These are phyloP conservation scores for Dactylorhiza incarnata DNA, from an alignment of 106 monocot genomes.

Conservation along the genomic window DNA sequence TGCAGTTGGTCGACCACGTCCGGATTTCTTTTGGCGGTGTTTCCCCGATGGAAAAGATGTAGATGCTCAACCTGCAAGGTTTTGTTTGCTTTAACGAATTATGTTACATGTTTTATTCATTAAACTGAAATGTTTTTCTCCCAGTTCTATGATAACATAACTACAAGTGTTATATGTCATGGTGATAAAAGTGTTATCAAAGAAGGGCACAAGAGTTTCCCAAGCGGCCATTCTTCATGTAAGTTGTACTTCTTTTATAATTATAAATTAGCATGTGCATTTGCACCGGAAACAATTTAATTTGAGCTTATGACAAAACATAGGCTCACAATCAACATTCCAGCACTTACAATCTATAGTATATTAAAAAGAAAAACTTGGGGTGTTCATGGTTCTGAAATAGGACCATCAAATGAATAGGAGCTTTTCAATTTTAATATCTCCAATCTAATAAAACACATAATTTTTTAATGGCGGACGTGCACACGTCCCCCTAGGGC, in stretches of 20 bases:
- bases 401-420: no score
- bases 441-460: no score
- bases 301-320: no score
- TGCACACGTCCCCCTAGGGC: no score
- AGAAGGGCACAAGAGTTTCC: constrained; percentile 87
- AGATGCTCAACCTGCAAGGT: neutral
- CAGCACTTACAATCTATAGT: no score
- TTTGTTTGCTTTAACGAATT: neutral
- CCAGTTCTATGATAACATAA: constrained; percentile 50
- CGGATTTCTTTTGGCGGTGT: constrained; percentile 91
- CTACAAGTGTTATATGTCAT: constrained; percentile 55
- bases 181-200: constrained; percentile 61
- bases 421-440: no score
- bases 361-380: no score
- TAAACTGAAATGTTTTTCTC: neutral
- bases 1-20: constrained; percentile 85
- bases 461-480: no score
- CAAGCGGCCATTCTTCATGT: constrained; percentile 83
- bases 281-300: no score
- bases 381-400: no score
- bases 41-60: constrained; percentile 77
- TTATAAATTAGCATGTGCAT: no score
- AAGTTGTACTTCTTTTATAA: constrained; percentile 13
- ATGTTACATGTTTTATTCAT: neutral
- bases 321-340: no score